phyloP scores from a whole-genome alignment of 139 green algal species.

The Bryopsis sp. region DNA sequence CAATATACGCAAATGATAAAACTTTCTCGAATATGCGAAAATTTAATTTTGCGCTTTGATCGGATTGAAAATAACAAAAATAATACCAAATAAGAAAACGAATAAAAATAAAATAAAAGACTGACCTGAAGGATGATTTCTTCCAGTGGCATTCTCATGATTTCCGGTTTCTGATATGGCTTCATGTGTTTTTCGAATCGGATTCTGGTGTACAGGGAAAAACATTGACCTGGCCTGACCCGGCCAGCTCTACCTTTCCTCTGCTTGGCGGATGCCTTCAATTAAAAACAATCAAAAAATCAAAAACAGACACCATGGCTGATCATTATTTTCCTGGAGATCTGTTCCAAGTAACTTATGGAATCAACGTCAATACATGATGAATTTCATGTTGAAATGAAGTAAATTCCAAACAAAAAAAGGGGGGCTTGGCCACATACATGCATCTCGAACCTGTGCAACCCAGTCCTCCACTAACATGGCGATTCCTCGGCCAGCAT shows the following conservation, averaged over 20 bases:
- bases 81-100: neutral
- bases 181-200: conserved; percentile 58
- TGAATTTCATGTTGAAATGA: too few relatives aligned
- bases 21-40: too few relatives aligned
- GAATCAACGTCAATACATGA: conserved; percentile 22
- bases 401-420: too few relatives aligned
- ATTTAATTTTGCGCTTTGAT: too few relatives aligned
- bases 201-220: conserved; percentile 64
- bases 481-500: conserved; percentile 57
- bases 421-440: too few relatives aligned
- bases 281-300: too few relatives aligned
- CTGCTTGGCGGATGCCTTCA: conserved; percentile 37
- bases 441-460: conserved; percentile 30
- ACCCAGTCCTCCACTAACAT: conserved; percentile 78
- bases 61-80: conserved; percentile 1
- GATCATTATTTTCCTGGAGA: neutral
- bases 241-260: conserved; percentile 67
- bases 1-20: too few relatives aligned
- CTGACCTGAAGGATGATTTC: conserved; percentile 76
- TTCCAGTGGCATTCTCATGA: conserved; percentile 84
- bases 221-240: conserved; percentile 74
- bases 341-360: conserved; percentile 6
- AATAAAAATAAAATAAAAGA: too few relatives aligned
- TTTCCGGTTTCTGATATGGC: conserved; percentile 71
- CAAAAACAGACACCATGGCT: too few relatives aligned